Base-by-base conservation (phyloP, 108 stramenopile species). In the Chaetoceros tenuissimus region DNA sequence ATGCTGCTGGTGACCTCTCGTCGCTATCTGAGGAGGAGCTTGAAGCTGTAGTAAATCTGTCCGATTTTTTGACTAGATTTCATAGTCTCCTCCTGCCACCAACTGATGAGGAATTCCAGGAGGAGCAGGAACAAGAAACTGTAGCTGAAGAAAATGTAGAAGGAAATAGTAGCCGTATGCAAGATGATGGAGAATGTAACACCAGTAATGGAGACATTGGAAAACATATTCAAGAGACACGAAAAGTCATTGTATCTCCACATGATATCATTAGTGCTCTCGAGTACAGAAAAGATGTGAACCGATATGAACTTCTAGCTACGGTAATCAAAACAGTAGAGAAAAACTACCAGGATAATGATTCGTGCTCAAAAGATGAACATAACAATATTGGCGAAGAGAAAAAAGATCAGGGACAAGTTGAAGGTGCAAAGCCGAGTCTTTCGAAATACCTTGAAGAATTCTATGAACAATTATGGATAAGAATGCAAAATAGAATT, bases 341-440 rank as follows among this genome's bases (percentile, higher is more conserved):
- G n/a, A n/a, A n/a, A n/a, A n/a, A n/a, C n/a, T n/a, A n/a, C n/a
- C n/a, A n/a, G n/a, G n/a, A n/a, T n/a, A n/a, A n/a, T n/a, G n/a
- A n/a, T n/a, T n/a, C n/a, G n/a, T n/a, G n/a, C n/a, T n/a, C n/a
- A n/a, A n/a, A n/a, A n/a, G n/a, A 13, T 40, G 34, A 40, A 13
- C 5, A 40, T 40, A 40, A 40, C 13, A 40, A 13, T 13, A 40
- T 10, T 10, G 34, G 8, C 5, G 34, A 40, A 13, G 34, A 40
- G 34, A 13, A 40, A 40, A 5, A 40, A 40, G 34, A 13, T 40
- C 13, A 5, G 13, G 13, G 34, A n/a, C n/a, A n/a, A n/a, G 54
- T 31, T 55, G 27, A 17, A 53, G 61, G 8, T 26, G 54, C 20
- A n/a, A 51, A 16, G n/a, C 50, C 19, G 50, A 20, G 2, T 65